Percentiles rank a stretch among this genome's conserved stretches.
Evolutionary conservation across 495 filamentous ascomycete species (phyloP).

Genomic region (Glutinoglossum americanum): DNA sequence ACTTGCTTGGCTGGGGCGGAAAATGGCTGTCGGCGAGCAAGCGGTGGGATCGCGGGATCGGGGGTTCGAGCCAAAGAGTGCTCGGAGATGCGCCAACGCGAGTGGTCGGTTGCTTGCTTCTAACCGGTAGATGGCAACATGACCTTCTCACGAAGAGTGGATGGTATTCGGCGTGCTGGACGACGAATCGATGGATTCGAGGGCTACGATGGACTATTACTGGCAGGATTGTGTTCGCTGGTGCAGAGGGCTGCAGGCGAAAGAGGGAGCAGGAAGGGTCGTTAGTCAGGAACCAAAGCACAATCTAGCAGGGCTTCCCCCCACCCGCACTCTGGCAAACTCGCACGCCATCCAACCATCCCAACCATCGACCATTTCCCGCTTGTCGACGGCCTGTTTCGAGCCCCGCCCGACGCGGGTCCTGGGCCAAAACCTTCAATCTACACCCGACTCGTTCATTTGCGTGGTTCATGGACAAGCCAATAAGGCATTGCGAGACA

Average conservation of each 20-base stretch:
- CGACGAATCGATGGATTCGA: not conserved
- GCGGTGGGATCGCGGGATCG: too few species aligned
- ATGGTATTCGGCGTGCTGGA: not conserved
- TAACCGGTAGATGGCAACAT: not conserved
- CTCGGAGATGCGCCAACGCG: not conserved
- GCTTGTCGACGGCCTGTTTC: too few species aligned
- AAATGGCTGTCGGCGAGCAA: too few species aligned
- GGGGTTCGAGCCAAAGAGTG: too few species aligned
- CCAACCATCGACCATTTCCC: too few species aligned
- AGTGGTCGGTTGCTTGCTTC: not conserved
- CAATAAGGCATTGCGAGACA: too few species aligned
- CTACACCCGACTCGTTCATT: not conserved
- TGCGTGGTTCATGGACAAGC: not conserved
- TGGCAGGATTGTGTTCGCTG: not conserved
- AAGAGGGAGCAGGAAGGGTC: not conserved
- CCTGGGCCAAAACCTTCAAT: not conserved
- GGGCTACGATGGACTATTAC: too few species aligned
- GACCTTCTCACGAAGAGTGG: not conserved
- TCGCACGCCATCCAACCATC: not conserved
- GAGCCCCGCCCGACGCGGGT: too few species aligned
- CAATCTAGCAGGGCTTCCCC: not conserved
- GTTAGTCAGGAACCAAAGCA: not conserved
- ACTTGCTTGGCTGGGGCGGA: too few species aligned
- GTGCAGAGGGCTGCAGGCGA: not conserved
- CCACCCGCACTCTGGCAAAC: not conserved